Base-by-base conservation (phyloP, 352 stramenopile genomes). In the Globisporangium solare region DNA sequence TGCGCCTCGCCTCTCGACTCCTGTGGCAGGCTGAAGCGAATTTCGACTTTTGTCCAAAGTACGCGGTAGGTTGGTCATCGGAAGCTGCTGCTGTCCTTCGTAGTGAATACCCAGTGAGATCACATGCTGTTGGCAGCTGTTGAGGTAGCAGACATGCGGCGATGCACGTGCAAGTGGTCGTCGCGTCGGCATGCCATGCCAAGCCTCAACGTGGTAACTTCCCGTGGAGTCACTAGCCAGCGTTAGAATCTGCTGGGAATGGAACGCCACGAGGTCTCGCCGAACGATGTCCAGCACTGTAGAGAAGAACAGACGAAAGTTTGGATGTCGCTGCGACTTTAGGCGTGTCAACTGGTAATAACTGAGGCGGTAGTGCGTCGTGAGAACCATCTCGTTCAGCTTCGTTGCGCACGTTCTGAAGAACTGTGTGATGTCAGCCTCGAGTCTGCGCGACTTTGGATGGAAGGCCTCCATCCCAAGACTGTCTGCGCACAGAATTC, bases 31-130 rank as follows among this genome's bases (percentile, higher is more conserved):
- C 22, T 77, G 58, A 32, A 73, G 63, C 6, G 37, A 59, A 11
- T 64, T 74, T 11, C 83, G 66, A 47, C 75, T 80, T 14, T 64
- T 35, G 35, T 93, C 83, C 11, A 93, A 51, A 5, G 83, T 83
- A 15, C 74, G 69, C 13, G 83, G 81, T 24, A 89, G 46, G 48
- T 93, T 92, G 0, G 75, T 85, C 83, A 93, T 93, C 0, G 81
- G 83, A 10, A 91, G 56, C 24, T 53, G 11, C 17, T 82, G n/a
- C 17, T 62, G 51, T 4, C 51, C 46, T 35, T 93, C 83, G 2
- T 58, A 70, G 40, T 93, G 81, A 15, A 93, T 63, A 15, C 71
- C 65, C 4, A 74, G 51, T 0, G 46, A n/a, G 11, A 92, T 71
- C 2, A 65, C 22, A 1, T 56, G 18, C 43, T 42, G 20, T 11